Percentiles rank a stretch among this genome's conserved stretches.
These are phyloP conservation scores for Apiotrichum siamense DNA, from an alignment of 1,284 basidiomycete genomes.

Conservation along the genomic window DNA sequence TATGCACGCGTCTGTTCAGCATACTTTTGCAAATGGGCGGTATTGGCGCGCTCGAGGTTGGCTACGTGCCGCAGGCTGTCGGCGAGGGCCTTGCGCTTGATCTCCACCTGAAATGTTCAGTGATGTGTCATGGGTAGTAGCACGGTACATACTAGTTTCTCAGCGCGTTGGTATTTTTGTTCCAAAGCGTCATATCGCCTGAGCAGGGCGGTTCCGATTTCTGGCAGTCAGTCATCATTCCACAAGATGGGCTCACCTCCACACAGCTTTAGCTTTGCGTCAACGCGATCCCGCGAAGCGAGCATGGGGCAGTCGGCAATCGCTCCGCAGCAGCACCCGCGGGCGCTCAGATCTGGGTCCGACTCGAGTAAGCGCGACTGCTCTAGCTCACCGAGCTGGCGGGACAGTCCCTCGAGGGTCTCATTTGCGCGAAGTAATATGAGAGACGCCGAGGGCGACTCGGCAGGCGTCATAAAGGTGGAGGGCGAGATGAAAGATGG, in stretches of 20 bases:
- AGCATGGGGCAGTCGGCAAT: constrained; percentile 40
- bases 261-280: constrained; percentile 69
- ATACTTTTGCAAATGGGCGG: constrained; percentile 36
- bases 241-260: constrained; percentile 56
- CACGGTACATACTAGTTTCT: constrained; percentile 39
- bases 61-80: constrained; percentile 36
- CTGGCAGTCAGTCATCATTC: constrained; percentile 47
- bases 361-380: constrained; percentile 15
- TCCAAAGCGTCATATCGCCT: constrained; percentile 79
- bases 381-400: constrained; percentile 30
- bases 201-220: constrained; percentile 85
- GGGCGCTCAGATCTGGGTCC: constrained; percentile 10
- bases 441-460: constrained; percentile 29
- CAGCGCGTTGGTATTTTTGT: constrained; percentile 56
- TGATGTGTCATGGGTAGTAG: constrained; percentile 28
- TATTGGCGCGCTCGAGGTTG: constrained; percentile 43
- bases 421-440: constrained; percentile 35
- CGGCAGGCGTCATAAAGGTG: background rate
- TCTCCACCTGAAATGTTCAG: constrained; percentile 24
- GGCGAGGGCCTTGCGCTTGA: constrained; percentile 36
- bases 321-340: constrained; percentile 30
- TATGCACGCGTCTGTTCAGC: constrained; percentile 36
- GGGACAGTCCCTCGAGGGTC: constrained; percentile 36
- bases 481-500: background rate
- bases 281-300: constrained; percentile 61